Evolutionary conservation across 768 basidiomycete species (phyloP), one percentile per base, ranked within the genome.

Genomic region (Neoboletus brunneissimus): DNA sequence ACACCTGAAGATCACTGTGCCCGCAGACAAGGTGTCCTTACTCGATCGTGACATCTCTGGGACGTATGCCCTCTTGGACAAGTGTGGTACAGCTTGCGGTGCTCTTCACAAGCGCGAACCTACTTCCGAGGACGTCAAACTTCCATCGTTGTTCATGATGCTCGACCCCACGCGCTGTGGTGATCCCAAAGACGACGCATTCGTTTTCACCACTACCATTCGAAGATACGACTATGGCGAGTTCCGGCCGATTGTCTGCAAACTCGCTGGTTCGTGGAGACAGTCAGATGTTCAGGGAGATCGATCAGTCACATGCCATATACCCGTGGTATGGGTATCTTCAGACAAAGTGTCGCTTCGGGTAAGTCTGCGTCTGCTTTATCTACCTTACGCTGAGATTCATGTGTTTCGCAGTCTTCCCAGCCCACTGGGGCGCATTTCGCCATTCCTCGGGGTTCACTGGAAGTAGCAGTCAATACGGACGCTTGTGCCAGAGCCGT

Each of bases 1-100:
- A 0, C 74, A 79, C 51, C 60, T 97, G 27, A 76, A 84, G 60
- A 74, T 98, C 35, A 73, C 77, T n/a, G 82, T 88, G 4, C 76
- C 82, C 0, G 63, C 71, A 10, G 77, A 79, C 32, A 76, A 80
- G 27, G 65, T 75, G 9, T 55, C 65, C 2, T 69, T 74, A 52
- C 81, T 91, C 31, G 94, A 96, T 69, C 85, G 88, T 45, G 84
- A 91, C 66, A 86, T 97, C 44, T 85, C 87, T 7, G 95, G 95
- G 6, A 76, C 74, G 2, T 98, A 97, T 67, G 72, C 75, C 25
- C 84, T 94, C 47, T 76, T 94, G 51, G 87, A 90, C 59, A 88
- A 87, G 67, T 98, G 95, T 55, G 94, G 94, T 8, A 92, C 91
- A 2, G 92, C 95, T 9, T 92, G 89, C 67, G 80, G 81, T 25